These are phyloP conservation scores for Diaporthe helianthi DNA, from an alignment of 2,329 filamentous ascomycete genomes.

Conservation along the genomic window DNA sequence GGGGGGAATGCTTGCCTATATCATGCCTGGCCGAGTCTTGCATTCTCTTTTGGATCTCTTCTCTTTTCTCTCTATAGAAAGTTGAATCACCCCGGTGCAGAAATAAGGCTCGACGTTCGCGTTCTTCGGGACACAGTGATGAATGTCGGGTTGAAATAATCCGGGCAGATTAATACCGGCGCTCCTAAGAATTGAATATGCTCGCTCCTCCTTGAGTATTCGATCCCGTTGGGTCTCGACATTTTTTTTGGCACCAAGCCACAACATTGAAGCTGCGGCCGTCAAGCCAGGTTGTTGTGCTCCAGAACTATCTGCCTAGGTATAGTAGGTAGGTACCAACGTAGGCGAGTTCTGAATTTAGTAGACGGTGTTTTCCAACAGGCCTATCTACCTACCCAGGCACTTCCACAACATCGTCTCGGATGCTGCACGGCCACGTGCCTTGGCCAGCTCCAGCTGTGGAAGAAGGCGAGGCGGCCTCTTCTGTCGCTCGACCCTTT, in stretches of 20 bases:
- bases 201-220: constrained; percentile 54
- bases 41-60: constrained; percentile 41
- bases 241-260: constrained; percentile 42
- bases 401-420: neutral
- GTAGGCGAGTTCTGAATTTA: neutral
- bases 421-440: neutral
- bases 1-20: constrained; percentile 28
- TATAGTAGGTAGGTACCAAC: too few species aligned
- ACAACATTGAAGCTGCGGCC: too few species aligned
- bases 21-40: constrained; percentile 17
- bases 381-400: neutral
- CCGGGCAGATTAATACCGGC: constrained; percentile 64
- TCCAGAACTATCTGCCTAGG: neutral
- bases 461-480: constrained; percentile 16
- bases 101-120: constrained; percentile 59
- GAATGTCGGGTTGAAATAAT: constrained; percentile 61
- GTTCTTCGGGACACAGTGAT: constrained; percentile 43
- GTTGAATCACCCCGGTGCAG: constrained; percentile 64
- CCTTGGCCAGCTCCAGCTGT: neutral
- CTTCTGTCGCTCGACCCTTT: constrained; percentile 25
- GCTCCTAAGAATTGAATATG: constrained; percentile 71
- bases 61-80: constrained; percentile 54
- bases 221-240: constrained; percentile 72
- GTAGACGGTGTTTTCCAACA: neutral
- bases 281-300: constrained; percentile 10